Conservation (phyloP, 2,329 filamentous ascomycete genomes). For the Myriosclerotinia scirpicola region DNA sequence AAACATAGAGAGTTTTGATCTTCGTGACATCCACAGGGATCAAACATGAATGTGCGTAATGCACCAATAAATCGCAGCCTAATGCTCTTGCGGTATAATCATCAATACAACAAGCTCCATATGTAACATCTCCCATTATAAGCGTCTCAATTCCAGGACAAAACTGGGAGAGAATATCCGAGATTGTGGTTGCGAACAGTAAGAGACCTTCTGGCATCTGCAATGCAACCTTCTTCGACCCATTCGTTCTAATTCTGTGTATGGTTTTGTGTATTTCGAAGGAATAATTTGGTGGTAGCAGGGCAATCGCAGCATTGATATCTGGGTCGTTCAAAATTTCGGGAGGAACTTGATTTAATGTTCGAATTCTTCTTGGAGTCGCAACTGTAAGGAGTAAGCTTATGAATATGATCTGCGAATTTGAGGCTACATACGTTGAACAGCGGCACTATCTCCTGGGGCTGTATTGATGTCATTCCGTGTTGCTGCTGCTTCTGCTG, state of each 20-base stretch:
- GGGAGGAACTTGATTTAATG: conserved; percentile 87
- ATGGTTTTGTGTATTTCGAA: conserved; percentile 99
- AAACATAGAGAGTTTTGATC: conserved; percentile 96
- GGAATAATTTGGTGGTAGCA: conserved; percentile 94
- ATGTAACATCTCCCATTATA: conserved; percentile 99
- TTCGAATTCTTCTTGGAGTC: conserved; percentile 68
- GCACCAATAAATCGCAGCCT: conserved; percentile 89
- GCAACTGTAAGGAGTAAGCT: conserved; percentile 55
- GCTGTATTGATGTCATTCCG: conserved; percentile 40
- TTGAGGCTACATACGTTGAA: conserved; percentile 58
- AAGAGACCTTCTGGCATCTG: conserved; percentile 96
- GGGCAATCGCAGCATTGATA: conserved; percentile 81
- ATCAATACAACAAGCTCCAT: conserved; percentile 97
- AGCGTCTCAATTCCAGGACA: conserved; percentile 88
- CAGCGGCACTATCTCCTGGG: conserved; percentile 60
- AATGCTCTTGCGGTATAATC: conserved; percentile 95
- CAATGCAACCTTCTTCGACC: conserved; percentile 81
- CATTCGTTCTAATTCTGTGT: conserved; percentile 80
- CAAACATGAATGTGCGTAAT: conserved; percentile 95
- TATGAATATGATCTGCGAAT: not conserved
- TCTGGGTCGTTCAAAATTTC: conserved; percentile 83
- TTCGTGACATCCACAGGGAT: conserved; percentile 96
- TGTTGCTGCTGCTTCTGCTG: conserved; percentile 55
- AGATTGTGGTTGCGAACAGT: conserved; percentile 95
- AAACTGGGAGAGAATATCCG: conserved; percentile 92